A percentile compares a stretch with the other conserved stretches of the same genome.
phyloP scores from a whole-genome alignment of 768 basidiomycete genomes.

The Suillus hirtellus region DNA sequence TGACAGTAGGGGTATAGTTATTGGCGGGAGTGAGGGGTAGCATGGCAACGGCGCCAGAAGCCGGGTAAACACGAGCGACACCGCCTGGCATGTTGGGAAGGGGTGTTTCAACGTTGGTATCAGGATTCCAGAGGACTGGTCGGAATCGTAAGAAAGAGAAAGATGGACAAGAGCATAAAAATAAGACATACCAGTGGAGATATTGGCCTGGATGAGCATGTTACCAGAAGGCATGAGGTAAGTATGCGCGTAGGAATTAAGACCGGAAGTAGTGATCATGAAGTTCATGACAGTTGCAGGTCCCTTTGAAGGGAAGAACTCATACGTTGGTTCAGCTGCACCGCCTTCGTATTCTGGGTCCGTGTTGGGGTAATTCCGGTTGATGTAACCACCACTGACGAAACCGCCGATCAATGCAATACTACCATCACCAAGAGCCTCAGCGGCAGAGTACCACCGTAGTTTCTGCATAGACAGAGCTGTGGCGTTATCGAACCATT shows the following conservation, averaged over 20 bases:
- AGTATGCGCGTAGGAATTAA: slow-evolving; percentile 76
- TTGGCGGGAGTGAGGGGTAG: slow-evolving; percentile 88
- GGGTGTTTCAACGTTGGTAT: slow-evolving; percentile 54
- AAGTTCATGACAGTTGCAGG: slow-evolving; percentile 60
- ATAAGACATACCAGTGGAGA: slow-evolving; percentile 59
- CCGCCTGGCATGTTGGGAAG: slow-evolving; percentile 73
- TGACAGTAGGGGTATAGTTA: slow-evolving; percentile 78
- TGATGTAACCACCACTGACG: slow-evolving; percentile 76
- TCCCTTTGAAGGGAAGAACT: slow-evolving; percentile 73
- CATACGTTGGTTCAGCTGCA: slow-evolving; percentile 78
- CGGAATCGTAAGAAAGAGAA: not conserved
- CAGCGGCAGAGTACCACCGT: slow-evolving; percentile 81
- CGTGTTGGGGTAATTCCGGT: slow-evolving; percentile 67
- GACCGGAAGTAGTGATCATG: slow-evolving; percentile 68
- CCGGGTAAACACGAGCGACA: slow-evolving; percentile 85
- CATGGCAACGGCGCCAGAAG: slow-evolving; percentile 86
- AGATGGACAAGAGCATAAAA: not conserved
- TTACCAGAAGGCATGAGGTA: slow-evolving; percentile 76
- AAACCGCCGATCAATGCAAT: slow-evolving; percentile 83
- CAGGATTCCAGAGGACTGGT: slow-evolving; percentile 52
- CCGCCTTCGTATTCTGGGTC: slow-evolving; percentile 66
- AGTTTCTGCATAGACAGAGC: slow-evolving; percentile 63
- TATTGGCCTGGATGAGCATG: slow-evolving; percentile 81
- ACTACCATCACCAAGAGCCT: slow-evolving; percentile 73
- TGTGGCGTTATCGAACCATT: slow-evolving; percentile 71